Conservation (phyloP, 805 yeast species). For the Tetrapisispora arboricola region DNA sequence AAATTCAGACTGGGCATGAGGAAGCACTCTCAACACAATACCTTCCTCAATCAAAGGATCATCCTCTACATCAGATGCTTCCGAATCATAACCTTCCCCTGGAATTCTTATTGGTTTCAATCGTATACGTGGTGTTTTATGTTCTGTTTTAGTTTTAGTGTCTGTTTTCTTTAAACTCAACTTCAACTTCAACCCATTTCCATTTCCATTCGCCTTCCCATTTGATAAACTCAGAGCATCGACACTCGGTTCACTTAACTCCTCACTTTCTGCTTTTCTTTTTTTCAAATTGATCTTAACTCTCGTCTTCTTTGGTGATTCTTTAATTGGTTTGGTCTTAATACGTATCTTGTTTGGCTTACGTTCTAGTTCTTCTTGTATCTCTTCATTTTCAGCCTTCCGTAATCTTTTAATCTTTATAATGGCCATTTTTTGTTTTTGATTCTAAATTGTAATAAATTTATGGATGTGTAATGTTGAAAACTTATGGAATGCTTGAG, state of each 20-base stretch:
- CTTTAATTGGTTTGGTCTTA: conserved; percentile 10
- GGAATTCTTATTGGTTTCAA: conserved; percentile 59
- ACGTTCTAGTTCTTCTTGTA: conserved; percentile 5
- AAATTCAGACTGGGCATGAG: conserved; percentile 43
- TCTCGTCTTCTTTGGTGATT: conserved; percentile 5
- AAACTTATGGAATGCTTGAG: no score
- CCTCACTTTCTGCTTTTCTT: conserved; percentile 1
- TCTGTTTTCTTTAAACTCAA: conserved; percentile 22
- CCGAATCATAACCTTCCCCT: conserved; percentile 95
- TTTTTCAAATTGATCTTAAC: conserved; percentile 19
- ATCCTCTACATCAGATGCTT: conserved; percentile 91
- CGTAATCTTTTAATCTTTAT: conserved; percentile 23
- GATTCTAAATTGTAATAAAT: no score
- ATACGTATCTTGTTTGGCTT: conserved; percentile 19
- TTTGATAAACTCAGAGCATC: no score
- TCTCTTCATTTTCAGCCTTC: conserved; percentile 10
- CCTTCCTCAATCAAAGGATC: conserved; percentile 91
- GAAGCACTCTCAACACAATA: conserved; percentile 62
- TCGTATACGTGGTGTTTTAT: conserved; percentile 37
- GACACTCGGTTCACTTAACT: no score
- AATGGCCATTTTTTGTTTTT: conserved; percentile 12
- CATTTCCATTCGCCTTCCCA: neutral
- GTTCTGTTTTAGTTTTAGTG: conserved; percentile 20
- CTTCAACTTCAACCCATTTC: conserved; percentile 16
- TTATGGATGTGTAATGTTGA: no score